Percentiles rank a stretch among this genome's conserved stretches.
phyloP scores from a whole-genome alignment of 83 land plant species.

The Picea mariana region DNA sequence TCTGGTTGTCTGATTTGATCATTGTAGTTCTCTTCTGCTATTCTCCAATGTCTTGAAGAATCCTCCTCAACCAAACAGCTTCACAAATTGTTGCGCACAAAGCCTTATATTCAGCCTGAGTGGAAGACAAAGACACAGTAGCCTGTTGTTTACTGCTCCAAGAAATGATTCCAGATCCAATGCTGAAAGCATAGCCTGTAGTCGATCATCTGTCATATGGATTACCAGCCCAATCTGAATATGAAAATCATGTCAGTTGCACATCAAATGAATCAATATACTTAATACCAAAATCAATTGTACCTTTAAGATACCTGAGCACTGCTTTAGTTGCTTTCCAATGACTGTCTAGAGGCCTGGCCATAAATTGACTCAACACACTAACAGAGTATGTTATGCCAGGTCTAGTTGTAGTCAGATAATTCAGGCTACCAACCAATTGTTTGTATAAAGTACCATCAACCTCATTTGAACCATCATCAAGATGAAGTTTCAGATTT shows the following conservation, averaged over 20 bases:
- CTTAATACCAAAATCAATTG: not conserved
- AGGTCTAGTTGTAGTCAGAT: not conserved
- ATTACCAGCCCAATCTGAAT: not conserved
- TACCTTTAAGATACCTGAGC: not conserved
- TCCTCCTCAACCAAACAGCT: not conserved
- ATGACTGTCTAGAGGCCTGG: not conserved
- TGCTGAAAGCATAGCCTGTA: not conserved
- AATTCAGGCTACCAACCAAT: not conserved
- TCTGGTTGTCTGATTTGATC: not conserved
- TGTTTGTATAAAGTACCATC: not conserved
- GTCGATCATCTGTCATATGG: not conserved
- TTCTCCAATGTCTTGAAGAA: not conserved
- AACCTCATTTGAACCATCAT: too few relatives aligned
- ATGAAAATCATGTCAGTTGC: not conserved
- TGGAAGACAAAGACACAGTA: not conserved
- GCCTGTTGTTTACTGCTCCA: not conserved
- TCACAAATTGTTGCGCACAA: not conserved
- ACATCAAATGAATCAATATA: not conserved
- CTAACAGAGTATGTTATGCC: too few relatives aligned
- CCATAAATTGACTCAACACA: too few relatives aligned
- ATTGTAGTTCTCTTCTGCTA: not conserved
- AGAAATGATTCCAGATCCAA: not conserved
- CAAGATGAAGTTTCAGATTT: too few relatives aligned
- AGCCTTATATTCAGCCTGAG: not conserved
- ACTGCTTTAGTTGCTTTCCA: not conserved